Conservation (phyloP, 371 early-diverging fungal species). For the Syncephalastrum monosporum region DNA sequence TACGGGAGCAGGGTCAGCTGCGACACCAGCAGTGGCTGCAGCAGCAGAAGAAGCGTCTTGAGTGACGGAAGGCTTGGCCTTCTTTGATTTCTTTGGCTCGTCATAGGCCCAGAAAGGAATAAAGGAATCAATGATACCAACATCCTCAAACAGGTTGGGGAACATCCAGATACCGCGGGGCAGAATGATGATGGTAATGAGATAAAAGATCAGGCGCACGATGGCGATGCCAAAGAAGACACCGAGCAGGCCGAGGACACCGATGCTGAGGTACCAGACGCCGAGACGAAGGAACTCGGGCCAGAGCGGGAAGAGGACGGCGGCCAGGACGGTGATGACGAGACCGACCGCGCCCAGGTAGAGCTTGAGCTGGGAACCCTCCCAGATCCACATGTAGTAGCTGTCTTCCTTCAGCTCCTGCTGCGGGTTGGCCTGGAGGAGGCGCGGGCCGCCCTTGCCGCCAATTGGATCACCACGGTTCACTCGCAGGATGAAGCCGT, state of each 20-base stretch:
- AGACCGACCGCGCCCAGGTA: slow-evolving; percentile 78
- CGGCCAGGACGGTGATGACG: slow-evolving; percentile 78
- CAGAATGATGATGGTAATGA: slow-evolving; percentile 71
- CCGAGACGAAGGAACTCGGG: slow-evolving; percentile 81
- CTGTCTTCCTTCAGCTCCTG: slow-evolving; percentile 81
- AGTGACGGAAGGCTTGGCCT: neutral
- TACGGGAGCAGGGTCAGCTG: neutral
- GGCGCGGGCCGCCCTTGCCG: slow-evolving; percentile 48
- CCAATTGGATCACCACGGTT: slow-evolving; percentile 62
- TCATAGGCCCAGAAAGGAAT: slow-evolving; percentile 96
- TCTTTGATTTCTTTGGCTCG: slow-evolving; percentile 49
- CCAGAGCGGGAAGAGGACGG: slow-evolving; percentile 99
- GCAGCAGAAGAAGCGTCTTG: neutral
- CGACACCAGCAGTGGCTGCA: neutral
- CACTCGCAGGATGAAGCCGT: slow-evolving; percentile 73
- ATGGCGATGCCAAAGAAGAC: slow-evolving; percentile 90
- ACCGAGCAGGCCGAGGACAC: slow-evolving; percentile 84
- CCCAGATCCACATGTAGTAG: slow-evolving; percentile 96
- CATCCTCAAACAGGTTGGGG: slow-evolving; percentile 99
- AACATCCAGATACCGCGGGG: slow-evolving; percentile 98
- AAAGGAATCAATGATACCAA: slow-evolving; percentile 97
- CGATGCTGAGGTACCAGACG: slow-evolving; percentile 92
- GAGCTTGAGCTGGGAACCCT: slow-evolving; percentile 79
- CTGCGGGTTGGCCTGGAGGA: slow-evolving; percentile 59
- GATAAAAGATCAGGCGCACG: slow-evolving; percentile 88